Base-by-base conservation (phyloP, 225 moss, liverwort and hornwort genomes). In the Takakia lepidozioides region DNA sequence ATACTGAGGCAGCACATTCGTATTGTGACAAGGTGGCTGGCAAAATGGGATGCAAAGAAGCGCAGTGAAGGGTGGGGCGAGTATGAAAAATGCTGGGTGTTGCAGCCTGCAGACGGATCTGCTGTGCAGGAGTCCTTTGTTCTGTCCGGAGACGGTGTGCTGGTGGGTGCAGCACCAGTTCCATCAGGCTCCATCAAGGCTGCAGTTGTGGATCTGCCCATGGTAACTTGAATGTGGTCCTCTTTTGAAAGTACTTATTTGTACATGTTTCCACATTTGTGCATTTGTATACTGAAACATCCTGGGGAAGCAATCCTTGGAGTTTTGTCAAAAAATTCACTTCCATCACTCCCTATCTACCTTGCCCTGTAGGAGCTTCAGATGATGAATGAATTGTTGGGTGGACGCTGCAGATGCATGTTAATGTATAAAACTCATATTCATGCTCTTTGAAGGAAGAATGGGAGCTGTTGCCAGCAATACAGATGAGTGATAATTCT, bases 61-160 rank as follows among this genome's bases (percentile, higher is more conserved):
- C n/a, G n/a, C n/a, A n/a, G 41, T 41, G n/a, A 41, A 41, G 41
- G 41, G n/a, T 41, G 41, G 41, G 41, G 19, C 7, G 19, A 41
- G 41, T 16, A 41, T 18, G 41, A 41, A 20, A 41, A 41, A 16
- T 17, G 41, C 41, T 41, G 41, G 41, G 16, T 41, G 41, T 41
- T 41, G 41, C 11, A 41, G 41, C n/a, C 19, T 14, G 20, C 41
- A 41, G 41, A 41, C 17, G 19, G 41, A 19, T 41, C 41, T 41
- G n/a, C 38, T 14, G 17, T 14, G 3, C 11, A 38, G 38, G 38
- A 17, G 2, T 41, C 41, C 41, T 41, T 41, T 19, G 41, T 17
- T 8, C 20, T 41, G 18, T 41, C 41, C 20, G 41, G 41, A 41
- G 41, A 41, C 8, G 41, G 41, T 7, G 11, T 41, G 19, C 41